These are phyloP conservation scores for Lachnum nothofagi DNA, from an alignment of 2,329 filamentous ascomycete genomes.

Conservation along the genomic window DNA sequence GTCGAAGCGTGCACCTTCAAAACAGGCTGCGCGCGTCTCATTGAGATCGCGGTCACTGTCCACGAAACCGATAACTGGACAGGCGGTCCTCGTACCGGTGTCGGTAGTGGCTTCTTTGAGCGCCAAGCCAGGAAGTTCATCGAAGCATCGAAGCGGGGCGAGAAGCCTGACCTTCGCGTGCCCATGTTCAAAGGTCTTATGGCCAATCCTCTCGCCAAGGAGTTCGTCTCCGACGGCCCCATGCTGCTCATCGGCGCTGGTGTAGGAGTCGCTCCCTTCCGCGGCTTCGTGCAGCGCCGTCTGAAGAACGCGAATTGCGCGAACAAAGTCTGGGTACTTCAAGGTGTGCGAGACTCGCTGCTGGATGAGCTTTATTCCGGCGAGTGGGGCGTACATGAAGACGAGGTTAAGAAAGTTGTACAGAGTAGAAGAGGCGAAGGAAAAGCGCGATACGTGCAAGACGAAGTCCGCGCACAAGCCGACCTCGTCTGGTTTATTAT, in stretches of 20 bases:
- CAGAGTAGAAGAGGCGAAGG: constrained; percentile 60
- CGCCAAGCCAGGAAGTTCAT: constrained; percentile 71
- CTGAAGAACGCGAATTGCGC: constrained; percentile 92
- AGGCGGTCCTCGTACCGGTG: constrained; percentile 67
- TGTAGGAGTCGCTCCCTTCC: constrained; percentile 94
- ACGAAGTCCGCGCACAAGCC: constrained; percentile 84
- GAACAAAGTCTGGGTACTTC: constrained; percentile 96
- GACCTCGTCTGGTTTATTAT: constrained; percentile 98
- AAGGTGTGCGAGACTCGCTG: constrained; percentile 87
- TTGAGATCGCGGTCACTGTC: constrained; percentile 95
- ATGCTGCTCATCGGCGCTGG: constrained; percentile 97
- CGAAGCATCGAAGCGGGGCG: constrained; percentile 58
- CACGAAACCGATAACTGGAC: constrained; percentile 82
- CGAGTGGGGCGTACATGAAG: constrained; percentile 91
- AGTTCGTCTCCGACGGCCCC: constrained; percentile 89
- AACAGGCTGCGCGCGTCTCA: constrained; percentile 61
- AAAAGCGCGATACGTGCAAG: constrained; percentile 85
- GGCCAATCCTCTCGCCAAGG: constrained; percentile 87
- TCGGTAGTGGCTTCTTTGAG: constrained; percentile 91
- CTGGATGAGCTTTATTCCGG: constrained; percentile 95
- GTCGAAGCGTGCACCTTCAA: constrained; percentile 50
- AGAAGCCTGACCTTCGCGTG: constrained; percentile 62
- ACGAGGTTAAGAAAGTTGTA: constrained; percentile 76
- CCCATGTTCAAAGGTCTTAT: constrained; percentile 99
- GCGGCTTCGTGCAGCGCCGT: constrained; percentile 91